phyloP scores from a whole-genome alignment of 2,329 filamentous ascomycete genomes.

The Nemania serpens region DNA sequence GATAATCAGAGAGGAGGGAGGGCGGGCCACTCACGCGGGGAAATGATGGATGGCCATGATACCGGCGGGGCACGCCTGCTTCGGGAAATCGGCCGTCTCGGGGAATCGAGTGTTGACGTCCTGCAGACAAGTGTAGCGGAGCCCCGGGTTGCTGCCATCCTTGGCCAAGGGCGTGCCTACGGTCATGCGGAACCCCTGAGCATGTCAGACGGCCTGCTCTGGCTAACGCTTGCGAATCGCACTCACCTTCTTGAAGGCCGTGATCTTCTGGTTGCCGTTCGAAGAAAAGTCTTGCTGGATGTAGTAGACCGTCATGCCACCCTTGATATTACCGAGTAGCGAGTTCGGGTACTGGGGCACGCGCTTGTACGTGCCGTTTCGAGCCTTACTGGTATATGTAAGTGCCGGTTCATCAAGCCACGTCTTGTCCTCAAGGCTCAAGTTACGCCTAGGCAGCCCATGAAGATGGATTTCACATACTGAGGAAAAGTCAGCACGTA shows the following conservation, averaged over 20 bases:
- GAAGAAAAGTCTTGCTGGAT: slow-evolving; percentile 47
- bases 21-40: slow-evolving; percentile 38
- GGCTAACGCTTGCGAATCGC: slow-evolving; percentile 5
- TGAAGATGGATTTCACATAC: slow-evolving; percentile 22
- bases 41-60: slow-evolving; percentile 48
- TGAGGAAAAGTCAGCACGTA: slow-evolving; percentile 21
- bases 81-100: slow-evolving; percentile 45
- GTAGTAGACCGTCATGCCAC: slow-evolving; percentile 50
- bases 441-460: slow-evolving; percentile 12
- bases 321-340: slow-evolving; percentile 42
- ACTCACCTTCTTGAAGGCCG: slow-evolving; percentile 44
- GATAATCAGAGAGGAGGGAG: slow-evolving; percentile 13
- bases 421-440: slow-evolving; percentile 18
- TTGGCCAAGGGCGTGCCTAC: slow-evolving; percentile 41
- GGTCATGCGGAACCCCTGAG: slow-evolving; percentile 49
- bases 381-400: slow-evolving; percentile 32
- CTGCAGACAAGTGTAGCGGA: slow-evolving; percentile 42
- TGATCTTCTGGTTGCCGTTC: slow-evolving; percentile 47
- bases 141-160: slow-evolving; percentile 36
- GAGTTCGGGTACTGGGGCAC: slow-evolving; percentile 39
- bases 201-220: slow-evolving; percentile 19
- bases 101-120: slow-evolving; percentile 43
- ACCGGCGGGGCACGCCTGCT: slow-evolving; percentile 43
- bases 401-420: slow-evolving; percentile 15
- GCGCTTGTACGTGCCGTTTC: slow-evolving; percentile 39